A percentile compares a stretch with the other conserved stretches of the same genome.
Conservation (phyloP, 2,329 filamentous ascomycete genomes). For the Microsporum audouinii region DNA sequence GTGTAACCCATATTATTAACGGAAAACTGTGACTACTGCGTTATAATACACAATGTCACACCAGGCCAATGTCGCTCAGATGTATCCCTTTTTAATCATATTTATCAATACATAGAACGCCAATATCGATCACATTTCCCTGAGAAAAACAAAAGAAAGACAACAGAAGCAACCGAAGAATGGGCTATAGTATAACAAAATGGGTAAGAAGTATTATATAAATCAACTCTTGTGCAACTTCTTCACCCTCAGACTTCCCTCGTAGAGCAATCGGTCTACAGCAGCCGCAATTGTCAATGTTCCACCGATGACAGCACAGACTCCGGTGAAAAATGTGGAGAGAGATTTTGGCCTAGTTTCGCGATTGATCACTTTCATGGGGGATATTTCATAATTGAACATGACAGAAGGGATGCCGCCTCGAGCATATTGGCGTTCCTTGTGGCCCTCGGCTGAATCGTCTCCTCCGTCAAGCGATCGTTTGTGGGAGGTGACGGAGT, state of each 20-base stretch:
- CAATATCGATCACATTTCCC: not conserved
- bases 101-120: slow-evolving; percentile 2
- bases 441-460: slow-evolving; percentile 76
- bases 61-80: not conserved
- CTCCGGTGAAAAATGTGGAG: slow-evolving; percentile 79
- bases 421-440: slow-evolving; percentile 77
- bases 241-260: slow-evolving; percentile 72
- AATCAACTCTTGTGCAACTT: slow-evolving; percentile 60
- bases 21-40: no score
- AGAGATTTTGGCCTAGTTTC: slow-evolving; percentile 85
- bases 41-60: not conserved
- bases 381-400: slow-evolving; percentile 98
- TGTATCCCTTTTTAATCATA: not conserved
- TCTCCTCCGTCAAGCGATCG: slow-evolving; percentile 73
- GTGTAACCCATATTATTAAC: no score
- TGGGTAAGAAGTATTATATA: not conserved
- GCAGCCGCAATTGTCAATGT: slow-evolving; percentile 93
- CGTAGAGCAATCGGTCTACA: slow-evolving; percentile 80
- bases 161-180: not conserved
- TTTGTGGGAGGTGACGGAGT: slow-evolving; percentile 94
- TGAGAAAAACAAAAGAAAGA: not conserved
- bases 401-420: slow-evolving; percentile 96
- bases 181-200: not conserved
- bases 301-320: slow-evolving; percentile 89
- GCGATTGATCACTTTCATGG: slow-evolving; percentile 98